Evolutionary conservation across 805 yeast species (phyloP).

Genomic region (Priceomyces castillae): DNA sequence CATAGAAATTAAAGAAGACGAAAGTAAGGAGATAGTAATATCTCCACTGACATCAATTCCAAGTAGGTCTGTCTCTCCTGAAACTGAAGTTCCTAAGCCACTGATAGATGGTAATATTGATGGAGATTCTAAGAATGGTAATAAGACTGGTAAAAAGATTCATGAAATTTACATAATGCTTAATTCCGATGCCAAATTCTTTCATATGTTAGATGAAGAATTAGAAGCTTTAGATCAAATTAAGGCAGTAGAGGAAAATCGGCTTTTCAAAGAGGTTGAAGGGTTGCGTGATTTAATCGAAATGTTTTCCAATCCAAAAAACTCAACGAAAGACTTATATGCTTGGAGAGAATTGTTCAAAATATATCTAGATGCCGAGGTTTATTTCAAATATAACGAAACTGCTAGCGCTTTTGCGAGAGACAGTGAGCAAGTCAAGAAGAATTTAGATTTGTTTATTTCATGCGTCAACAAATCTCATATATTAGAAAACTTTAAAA

Average conservation of each 20-base stretch:
- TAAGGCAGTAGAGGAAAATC: slow-evolving; percentile 40
- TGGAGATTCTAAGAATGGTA: slow-evolving; percentile 10
- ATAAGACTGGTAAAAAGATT: slow-evolving; percentile 15
- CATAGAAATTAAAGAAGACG: slow-evolving; percentile 28
- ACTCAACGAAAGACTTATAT: slow-evolving; percentile 48
- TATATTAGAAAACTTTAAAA: slow-evolving; percentile 41
- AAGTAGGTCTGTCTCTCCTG: slow-evolving; percentile 9
- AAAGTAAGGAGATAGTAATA: slow-evolving; percentile 25
- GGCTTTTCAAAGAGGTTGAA: slow-evolving; percentile 43
- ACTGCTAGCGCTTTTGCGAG: slow-evolving; percentile 41
- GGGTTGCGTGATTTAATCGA: slow-evolving; percentile 39
- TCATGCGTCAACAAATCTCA: slow-evolving; percentile 36
- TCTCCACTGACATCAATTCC: slow-evolving; percentile 22
- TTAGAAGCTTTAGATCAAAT: slow-evolving; percentile 47
- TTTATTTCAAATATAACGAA: slow-evolving; percentile 56
- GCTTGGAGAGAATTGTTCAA: slow-evolving; percentile 70
- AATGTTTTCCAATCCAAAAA: slow-evolving; percentile 35
- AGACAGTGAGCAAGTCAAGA: slow-evolving; percentile 44
- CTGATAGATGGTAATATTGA: neutral
- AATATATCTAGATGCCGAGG: slow-evolving; percentile 62
- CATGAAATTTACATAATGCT: slow-evolving; percentile 43
- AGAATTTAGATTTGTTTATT: slow-evolving; percentile 41
- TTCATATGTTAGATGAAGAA: slow-evolving; percentile 56
- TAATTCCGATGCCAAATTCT: slow-evolving; percentile 58
- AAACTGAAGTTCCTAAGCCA: neutral